Conservation (phyloP, 495 filamentous ascomycete species). For the Lichenothelia convexa region DNA sequence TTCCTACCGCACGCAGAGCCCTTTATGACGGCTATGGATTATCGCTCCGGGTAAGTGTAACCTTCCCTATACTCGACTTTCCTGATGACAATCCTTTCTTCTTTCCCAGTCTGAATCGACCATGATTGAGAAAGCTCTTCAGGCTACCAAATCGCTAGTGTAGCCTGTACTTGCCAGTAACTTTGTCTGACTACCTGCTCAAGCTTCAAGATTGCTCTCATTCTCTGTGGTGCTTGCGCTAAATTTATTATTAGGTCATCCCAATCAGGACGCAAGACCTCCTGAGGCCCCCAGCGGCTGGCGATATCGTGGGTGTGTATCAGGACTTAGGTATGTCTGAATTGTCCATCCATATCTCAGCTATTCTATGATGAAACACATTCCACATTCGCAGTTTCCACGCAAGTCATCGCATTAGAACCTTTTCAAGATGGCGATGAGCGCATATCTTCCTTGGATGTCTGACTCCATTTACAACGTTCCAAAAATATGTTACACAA, state of each 20-base stretch:
- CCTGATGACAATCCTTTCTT: conserved; percentile 83
- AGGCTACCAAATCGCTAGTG: conserved; percentile 45
- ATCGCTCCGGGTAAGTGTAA: conserved; percentile 1
- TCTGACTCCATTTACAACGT: too few species aligned
- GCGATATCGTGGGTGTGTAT: too few species aligned
- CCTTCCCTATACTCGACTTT: conserved; percentile 17
- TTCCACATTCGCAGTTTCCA: conserved; percentile 52
- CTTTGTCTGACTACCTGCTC: conserved; percentile 60
- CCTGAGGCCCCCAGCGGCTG: too few species aligned
- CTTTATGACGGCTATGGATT: too few species aligned
- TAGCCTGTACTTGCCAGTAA: conserved; percentile 97
- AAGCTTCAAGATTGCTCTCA: too few species aligned
- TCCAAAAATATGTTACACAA: too few species aligned
- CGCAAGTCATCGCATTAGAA: conserved; percentile 39
- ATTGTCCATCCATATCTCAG: too few species aligned
- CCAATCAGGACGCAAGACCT: too few species aligned
- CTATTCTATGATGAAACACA: conserved; percentile 40
- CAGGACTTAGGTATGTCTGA: too few species aligned
- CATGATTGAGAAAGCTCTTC: conserved; percentile 65
- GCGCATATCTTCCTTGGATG: conserved; percentile 48
- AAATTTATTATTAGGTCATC: conserved; percentile 1
- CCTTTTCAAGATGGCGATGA: conserved; percentile 34
- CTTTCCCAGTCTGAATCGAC: conserved; percentile 90
- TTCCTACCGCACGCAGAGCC: too few species aligned
- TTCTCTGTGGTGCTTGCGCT: too few species aligned